Conservation (phyloP, 495 filamentous ascomycete genomes). For the Penicillium riverlandense region DNA sequence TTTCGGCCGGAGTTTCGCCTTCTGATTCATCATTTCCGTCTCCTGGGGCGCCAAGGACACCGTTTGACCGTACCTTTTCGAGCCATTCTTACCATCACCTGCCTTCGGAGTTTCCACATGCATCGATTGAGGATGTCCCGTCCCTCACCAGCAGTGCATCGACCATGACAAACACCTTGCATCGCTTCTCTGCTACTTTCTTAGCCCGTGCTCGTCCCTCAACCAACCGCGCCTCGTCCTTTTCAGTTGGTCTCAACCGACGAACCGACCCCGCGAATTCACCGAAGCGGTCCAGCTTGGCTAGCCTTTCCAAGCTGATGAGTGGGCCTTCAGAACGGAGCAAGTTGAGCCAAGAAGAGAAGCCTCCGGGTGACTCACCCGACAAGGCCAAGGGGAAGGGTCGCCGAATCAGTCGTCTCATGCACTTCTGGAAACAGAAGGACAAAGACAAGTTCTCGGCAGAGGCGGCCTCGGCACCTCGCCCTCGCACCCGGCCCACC, state of each 20-base stretch:
- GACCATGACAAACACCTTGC: constrained; percentile 61
- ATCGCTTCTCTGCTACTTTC: constrained; percentile 41
- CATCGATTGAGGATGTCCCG: constrained; percentile 80
- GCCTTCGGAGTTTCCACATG: constrained; percentile 54
- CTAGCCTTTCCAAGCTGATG: constrained; percentile 76
- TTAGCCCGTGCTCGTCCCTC: constrained; percentile 38
- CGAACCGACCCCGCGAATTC: constrained; percentile 39
- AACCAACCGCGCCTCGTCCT: constrained; percentile 60
- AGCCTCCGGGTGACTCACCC: constrained; percentile 44
- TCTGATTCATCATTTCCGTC: constrained; percentile 41
- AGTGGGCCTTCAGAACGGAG: constrained; percentile 71
- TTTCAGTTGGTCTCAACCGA: constrained; percentile 57
- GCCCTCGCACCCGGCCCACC: too few species aligned
- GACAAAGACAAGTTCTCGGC: constrained; percentile 34
- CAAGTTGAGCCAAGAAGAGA: constrained; percentile 71
- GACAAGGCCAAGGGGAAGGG: constrained; percentile 66
- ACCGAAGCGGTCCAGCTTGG: constrained; percentile 72
- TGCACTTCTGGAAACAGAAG: constrained; percentile 75
- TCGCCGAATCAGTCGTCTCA: constrained; percentile 68
- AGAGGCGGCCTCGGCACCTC: constrained; percentile 7
- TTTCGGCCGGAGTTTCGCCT: constrained; percentile 32
- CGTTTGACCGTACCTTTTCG: constrained; percentile 30
- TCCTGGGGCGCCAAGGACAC: constrained; percentile 14
- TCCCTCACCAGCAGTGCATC: constrained; percentile 83
- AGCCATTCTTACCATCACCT: constrained; percentile 52